phyloP scores from a whole-genome alignment of 106 monocot genomes.

The Ottelia alismoides region DNA sequence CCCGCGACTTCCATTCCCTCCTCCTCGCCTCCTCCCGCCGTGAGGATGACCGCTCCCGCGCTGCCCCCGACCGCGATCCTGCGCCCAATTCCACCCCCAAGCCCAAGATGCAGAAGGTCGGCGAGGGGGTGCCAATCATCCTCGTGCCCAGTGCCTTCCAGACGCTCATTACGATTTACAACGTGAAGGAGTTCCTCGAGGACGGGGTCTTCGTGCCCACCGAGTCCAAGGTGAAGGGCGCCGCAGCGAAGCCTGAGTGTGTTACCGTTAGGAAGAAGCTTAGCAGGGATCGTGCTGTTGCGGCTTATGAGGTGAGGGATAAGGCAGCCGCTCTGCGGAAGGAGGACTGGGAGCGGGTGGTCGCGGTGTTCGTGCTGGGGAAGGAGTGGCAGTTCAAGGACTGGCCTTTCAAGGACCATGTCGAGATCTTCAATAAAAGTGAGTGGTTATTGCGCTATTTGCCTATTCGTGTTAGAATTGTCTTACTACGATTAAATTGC shows the following conservation, averaged over 20 bases:
- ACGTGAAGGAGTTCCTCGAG: conserved; percentile 94
- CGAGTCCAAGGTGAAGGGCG: conserved; percentile 72
- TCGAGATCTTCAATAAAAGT: conserved; percentile 96
- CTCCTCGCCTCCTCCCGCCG: conserved; percentile 38
- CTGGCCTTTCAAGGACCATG: conserved; percentile 96
- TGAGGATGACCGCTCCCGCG: conserved; percentile 67
- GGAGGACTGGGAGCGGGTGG: conserved; percentile 97
- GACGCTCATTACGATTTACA: conserved; percentile 96
- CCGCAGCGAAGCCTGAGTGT: conserved; percentile 58
- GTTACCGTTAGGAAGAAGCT: conserved; percentile 99
- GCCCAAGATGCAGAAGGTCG: conserved; percentile 62
- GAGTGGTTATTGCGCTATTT: conserved; percentile 8
- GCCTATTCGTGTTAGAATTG: no score
- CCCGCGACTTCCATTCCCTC: conserved; percentile 63
- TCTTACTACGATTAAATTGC: no score
- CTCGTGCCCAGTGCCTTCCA: conserved; percentile 94
- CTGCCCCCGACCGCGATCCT: conserved; percentile 47
- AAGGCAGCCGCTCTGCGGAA: conserved; percentile 63
- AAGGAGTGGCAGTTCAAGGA: conserved; percentile 99
- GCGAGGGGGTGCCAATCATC: conserved; percentile 94
- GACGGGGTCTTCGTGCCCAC: conserved; percentile 87
- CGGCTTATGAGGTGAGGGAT: conserved; percentile 91
- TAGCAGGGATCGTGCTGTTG: conserved; percentile 58
- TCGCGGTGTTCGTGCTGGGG: conserved; percentile 86
- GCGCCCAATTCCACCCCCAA: conserved; percentile 18